Base-by-base conservation (phyloP, 768 basidiomycete species). In the Lactifluus rugatus region DNA sequence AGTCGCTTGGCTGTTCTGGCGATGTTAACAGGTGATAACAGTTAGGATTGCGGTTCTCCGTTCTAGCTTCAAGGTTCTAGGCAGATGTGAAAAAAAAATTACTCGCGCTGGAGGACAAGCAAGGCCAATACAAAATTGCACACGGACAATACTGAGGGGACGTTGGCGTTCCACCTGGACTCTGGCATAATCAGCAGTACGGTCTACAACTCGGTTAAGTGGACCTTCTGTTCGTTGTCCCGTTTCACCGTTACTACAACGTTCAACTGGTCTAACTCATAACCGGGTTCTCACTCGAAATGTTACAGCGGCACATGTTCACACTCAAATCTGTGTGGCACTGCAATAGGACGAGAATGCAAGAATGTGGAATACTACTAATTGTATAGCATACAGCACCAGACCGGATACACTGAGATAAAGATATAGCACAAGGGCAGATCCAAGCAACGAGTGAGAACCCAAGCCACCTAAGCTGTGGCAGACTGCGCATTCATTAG, bases 381-480 rank as follows among this genome's bases (percentile, higher is more conserved):
- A 64, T 64, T 49, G 34, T 62, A 64, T 64, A 64, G 47, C 63
- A 62, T 64, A 64, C 61, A 58, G 44, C 53, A 58, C 52, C 56
- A 23, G 23, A 19, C 52, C 39, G 47, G 51, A 54, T 62, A 62
- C 61, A 62, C 57, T n/a, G 41, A 53, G 57, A 62, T 62, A 62
- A 60, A 51, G 28, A 62, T 54, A 60, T 39, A 23, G 28, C 11
- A 59, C 56, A 54, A 50, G 32, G 44, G 52, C n/a, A 32, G 39
- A 26, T 45, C 39, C 34, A 37, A 56, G 54, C 36, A 19, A 21
- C 37, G 9, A 28, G 25, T 9, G 47, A 25, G n/a, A 49, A 34
- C 19, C 34, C 11, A 1, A 25, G 23, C 36, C 11, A 49, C 42
- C 45, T 56, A 62, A 47, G 49, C 58, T 5, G 54, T 56, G 14